phyloP scores from a whole-genome alignment of 2,329 filamentous ascomycete species.

The Colletotrichum orchidophilum region DNA sequence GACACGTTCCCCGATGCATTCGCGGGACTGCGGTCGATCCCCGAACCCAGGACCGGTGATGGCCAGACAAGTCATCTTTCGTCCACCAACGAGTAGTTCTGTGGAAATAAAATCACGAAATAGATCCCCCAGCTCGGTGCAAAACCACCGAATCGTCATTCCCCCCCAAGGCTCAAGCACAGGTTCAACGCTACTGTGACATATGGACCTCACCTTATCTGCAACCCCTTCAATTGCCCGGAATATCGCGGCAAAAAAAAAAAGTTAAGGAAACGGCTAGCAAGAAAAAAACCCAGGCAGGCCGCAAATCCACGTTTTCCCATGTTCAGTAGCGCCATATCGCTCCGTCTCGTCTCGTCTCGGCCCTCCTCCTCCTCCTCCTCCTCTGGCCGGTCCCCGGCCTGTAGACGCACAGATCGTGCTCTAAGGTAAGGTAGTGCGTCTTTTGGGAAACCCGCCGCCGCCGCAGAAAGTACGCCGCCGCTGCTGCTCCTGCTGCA shows the following conservation, averaged over 20 bases:
- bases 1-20: not conserved
- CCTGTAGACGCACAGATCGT: conserved; percentile 19
- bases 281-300: not conserved
- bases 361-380: not conserved
- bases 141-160: not conserved
- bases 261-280: not conserved
- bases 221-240: conserved; percentile 11
- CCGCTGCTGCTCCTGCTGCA: not conserved
- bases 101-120: conserved; percentile 10
- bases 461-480: conserved; percentile 11
- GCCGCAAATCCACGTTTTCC: conserved; percentile 9
- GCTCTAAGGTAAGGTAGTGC: conserved; percentile 17
- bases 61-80: not conserved
- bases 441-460: conserved; percentile 8
- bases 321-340: not conserved
- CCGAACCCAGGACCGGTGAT: not conserved
- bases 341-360: not conserved
- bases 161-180: conserved; percentile 4
- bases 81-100: not conserved
- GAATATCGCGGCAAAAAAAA: not conserved
- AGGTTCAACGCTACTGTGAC: conserved; percentile 16
- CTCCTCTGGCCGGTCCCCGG: conserved; percentile 1
- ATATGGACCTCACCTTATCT: conserved; percentile 22
- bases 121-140: conserved; percentile 12
- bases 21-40: not conserved